Evolutionary conservation across 768 basidiomycete species (phyloP), one percentile per base, ranked within the genome.

Genomic region (Xerocomellus chrysenteron): DNA sequence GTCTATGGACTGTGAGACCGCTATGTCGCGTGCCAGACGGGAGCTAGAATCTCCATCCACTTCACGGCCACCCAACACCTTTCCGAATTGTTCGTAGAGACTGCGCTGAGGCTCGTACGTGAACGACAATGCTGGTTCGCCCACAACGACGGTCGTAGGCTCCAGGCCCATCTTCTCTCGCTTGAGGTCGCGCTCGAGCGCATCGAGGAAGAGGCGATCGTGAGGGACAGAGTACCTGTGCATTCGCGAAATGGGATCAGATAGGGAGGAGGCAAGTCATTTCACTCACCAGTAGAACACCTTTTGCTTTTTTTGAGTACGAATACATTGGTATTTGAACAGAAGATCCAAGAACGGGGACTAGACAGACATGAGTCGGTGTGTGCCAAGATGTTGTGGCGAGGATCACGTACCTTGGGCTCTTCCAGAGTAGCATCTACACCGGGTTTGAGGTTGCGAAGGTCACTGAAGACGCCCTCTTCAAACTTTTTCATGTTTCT

Each of bases 261-360:
- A 56, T 32, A 16, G 7, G 4, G 6, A 37, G 26, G 47, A 52
- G 16, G 26, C 32, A 50, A 54, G 17, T 41, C 49, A 46, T 39
- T 21, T 1, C 26, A 76, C 87, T 52, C 62, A 92, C 94, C 95
- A 98, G 72, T 92, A 97, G 68, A 97, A 98, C n/a, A 98, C 95
- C 72, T 98, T 94, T 76, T 96, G 95, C 76, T 97, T 98, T 81
- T 97, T 98, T 72, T 98, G 95, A 1, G 95, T 98, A 39, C 95
- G 85, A 62, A 98, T 97, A 70, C 94, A 96, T 69, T 95, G 93
- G 65, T 91, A 94, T 72, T 95, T 94, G 84, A 97, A 97, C 11
- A 98, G 76, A 28, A 95, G 80, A 64, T 98, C 95, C 17, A 98
- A 79, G 75, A 98, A 95, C 0, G 90, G 88, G 45, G 92, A 91